Conservation (phyloP, 73 alveolate species). For the Paramecium octaurelia region DNA sequence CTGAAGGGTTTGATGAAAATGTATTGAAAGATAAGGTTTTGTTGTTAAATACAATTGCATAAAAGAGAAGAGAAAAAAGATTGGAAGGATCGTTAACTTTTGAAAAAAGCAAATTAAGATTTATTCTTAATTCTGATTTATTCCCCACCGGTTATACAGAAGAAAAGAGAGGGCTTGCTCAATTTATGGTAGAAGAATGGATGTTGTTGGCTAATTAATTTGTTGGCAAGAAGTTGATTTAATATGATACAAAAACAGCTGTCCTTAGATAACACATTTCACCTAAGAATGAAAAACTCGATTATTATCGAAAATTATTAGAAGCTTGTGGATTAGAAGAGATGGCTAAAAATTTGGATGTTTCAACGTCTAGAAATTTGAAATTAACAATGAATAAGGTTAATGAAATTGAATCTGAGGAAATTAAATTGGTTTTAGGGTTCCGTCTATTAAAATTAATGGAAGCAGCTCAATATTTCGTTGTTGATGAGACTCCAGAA, state of each 20-base stretch:
- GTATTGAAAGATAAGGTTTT: conserved; percentile 22
- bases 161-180: conserved; percentile 82
- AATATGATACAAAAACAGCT: conserved; percentile 72
- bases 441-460: conserved; percentile 24
- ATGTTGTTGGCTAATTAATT: conserved; percentile 97
- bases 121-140: conserved; percentile 85
- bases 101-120: conserved; percentile 92
- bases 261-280: conserved; percentile 81
- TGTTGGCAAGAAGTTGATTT: conserved; percentile 85
- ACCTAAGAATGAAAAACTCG: conserved; percentile 77
- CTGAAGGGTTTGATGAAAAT: conserved; percentile 35
- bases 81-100: conserved; percentile 91
- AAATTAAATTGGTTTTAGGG: not conserved
- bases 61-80: conserved; percentile 77
- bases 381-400: conserved; percentile 7
- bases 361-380: not conserved
- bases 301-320: conserved; percentile 65
- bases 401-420: not conserved
- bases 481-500: conserved; percentile 66
- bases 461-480: conserved; percentile 76
- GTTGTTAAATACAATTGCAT: conserved; percentile 19
- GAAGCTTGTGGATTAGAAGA: conserved; percentile 65
- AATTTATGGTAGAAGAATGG: conserved; percentile 95
- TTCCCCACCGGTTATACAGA: conserved; percentile 86
- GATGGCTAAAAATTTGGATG: not conserved